These are phyloP conservation scores for Metschnikowia lochheadii DNA, from an alignment of 805 yeast genomes.

Conservation along the genomic window DNA sequence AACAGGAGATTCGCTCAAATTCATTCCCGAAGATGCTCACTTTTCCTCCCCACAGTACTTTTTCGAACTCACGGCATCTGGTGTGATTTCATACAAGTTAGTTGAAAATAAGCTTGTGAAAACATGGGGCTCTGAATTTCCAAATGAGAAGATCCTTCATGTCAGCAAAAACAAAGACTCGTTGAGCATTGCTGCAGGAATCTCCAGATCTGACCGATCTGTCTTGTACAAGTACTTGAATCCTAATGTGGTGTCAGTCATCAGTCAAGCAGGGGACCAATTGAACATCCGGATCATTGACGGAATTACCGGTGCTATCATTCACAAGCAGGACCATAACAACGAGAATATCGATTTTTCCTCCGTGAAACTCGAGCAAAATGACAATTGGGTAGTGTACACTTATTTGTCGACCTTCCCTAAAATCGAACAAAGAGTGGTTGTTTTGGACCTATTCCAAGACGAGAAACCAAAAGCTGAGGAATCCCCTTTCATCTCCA, in stretches of 20 bases:
- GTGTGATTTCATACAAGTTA: constrained; percentile 23
- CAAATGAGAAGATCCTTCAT: constrained; percentile 17
- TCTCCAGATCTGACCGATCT: constrained; percentile 61
- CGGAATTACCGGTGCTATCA: constrained; percentile 61
- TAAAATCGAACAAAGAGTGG: constrained; percentile 50
- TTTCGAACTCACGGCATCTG: constrained; percentile 11
- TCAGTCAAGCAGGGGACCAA: constrained; percentile 25
- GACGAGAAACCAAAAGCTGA: constrained; percentile 48
- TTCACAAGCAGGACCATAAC: constrained; percentile 38
- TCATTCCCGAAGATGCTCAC: not conserved
- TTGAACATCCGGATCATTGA: constrained; percentile 59
- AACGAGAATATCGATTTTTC: constrained; percentile 37
- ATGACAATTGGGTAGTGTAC: constrained; percentile 82
- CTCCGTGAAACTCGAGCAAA: constrained; percentile 53
- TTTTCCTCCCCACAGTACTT: constrained; percentile 13
- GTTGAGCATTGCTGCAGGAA: constrained; percentile 54
- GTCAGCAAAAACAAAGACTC: constrained; percentile 22
- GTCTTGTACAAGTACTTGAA: constrained; percentile 81
- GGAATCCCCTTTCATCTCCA: constrained; percentile 32
- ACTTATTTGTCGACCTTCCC: constrained; percentile 53
- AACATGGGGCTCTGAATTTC: constrained; percentile 30
- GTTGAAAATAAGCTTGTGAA: constrained; percentile 10
- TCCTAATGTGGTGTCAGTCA: constrained; percentile 59
- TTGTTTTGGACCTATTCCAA: constrained; percentile 67
- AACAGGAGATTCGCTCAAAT: constrained; percentile 4